phyloP scores from a whole-genome alignment of 306 rosid genomes.

The Sesbania bispinosa region DNA sequence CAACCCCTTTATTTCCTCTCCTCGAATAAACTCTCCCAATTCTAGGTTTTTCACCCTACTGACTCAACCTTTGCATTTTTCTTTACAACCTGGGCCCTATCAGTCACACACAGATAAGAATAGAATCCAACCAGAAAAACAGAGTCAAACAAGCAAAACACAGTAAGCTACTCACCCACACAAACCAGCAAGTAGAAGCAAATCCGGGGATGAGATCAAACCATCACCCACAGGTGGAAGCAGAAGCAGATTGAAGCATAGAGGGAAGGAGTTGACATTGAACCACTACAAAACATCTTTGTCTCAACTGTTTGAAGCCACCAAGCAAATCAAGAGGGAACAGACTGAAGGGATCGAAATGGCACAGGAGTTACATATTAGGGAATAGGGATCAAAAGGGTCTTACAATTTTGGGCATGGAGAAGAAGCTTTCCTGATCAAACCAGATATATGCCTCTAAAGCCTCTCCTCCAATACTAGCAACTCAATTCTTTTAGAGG shows the following conservation, averaged over 20 bases:
- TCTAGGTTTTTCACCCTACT: too few species aligned
- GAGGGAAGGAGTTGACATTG: neutral
- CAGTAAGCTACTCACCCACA: neutral
- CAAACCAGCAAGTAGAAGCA: neutral
- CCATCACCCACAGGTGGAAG: neutral
- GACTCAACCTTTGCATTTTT: too few species aligned
- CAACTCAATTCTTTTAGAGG: neutral
- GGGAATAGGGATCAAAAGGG: neutral
- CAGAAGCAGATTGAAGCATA: neutral
- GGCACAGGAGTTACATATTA: neutral
- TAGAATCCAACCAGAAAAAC: neutral
- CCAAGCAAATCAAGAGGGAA: neutral
- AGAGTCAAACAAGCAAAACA: neutral
- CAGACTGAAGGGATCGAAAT: neutral
- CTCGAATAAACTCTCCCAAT: too few species aligned
- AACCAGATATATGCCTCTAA: neutral
- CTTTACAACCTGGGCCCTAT: too few species aligned
- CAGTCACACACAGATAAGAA: neutral
- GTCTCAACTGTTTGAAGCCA: neutral
- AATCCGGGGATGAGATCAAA: neutral
- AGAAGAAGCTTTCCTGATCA: neutral
- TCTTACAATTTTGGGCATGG: neutral
- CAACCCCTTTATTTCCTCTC: too few species aligned
- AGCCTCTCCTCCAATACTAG: neutral
- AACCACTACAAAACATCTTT: neutral